These are phyloP conservation scores for Fusarium sp. DNA, from an alignment of 2,329 filamentous ascomycete species.

Conservation along the genomic window DNA sequence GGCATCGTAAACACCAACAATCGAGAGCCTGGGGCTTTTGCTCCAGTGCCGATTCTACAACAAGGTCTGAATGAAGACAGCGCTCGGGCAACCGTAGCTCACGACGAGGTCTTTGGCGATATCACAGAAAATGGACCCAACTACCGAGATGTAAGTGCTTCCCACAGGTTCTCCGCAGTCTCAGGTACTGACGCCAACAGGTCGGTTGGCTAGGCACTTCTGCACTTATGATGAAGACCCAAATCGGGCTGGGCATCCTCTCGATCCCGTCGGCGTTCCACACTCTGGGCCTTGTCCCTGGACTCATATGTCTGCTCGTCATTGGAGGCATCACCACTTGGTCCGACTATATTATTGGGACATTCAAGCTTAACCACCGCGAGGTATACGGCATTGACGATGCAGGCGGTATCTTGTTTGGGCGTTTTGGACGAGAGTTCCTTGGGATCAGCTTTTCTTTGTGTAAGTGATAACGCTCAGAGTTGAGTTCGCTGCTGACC, in stretches of 20 bases:
- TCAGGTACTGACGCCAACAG: constrained; percentile 35
- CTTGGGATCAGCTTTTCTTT: constrained; percentile 51
- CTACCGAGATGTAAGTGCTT: constrained; percentile 41
- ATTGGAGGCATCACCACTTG: constrained; percentile 58
- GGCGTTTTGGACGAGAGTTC: constrained; percentile 55
- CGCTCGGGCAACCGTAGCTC: neutral
- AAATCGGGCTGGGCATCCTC: constrained; percentile 57
- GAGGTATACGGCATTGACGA: constrained; percentile 65
- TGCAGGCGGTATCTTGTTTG: constrained; percentile 59
- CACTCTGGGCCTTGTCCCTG: constrained; percentile 57
- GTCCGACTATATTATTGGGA: constrained; percentile 59
- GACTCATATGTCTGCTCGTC: constrained; percentile 53
- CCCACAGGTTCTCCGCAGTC: neutral
- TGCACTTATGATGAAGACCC: constrained; percentile 59
- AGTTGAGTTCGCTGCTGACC: neutral
- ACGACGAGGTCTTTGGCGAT: constrained; percentile 46
- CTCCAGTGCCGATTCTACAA: neutral
- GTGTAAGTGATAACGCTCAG: constrained; percentile 30
- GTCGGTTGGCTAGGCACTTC: constrained; percentile 55
- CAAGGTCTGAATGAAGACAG: neutral
- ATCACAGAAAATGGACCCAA: constrained; percentile 44
- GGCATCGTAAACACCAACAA: neutral
- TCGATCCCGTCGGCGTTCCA: constrained; percentile 59
- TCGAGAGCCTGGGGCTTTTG: neutral
- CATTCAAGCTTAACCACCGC: constrained; percentile 61